Conservation (phyloP, 129 eudicot species). For the Escallonia rubra region DNA sequence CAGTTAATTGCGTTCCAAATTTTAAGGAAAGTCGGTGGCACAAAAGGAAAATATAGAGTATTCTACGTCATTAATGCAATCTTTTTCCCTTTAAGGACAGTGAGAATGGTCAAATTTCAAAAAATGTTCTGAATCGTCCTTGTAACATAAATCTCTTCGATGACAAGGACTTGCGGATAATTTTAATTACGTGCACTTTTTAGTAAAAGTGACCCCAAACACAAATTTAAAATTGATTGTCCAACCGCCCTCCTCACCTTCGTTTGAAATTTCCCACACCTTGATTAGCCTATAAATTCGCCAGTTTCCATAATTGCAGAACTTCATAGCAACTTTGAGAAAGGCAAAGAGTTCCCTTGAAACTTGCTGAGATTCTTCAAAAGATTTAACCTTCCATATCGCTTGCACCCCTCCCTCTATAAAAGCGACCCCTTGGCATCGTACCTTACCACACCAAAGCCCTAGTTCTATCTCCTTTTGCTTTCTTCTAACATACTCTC, state of each 20-base stretch:
- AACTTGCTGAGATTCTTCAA: background rate
- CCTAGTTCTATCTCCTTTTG: background rate
- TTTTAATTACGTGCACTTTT: background rate
- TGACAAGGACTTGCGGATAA: slow-evolving; percentile 18
- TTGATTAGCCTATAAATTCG: slow-evolving; percentile 24
- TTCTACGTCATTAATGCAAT: too few relatives aligned
- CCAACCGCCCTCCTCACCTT: slow-evolving; percentile 7
- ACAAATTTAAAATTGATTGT: background rate
- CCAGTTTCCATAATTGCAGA: background rate
- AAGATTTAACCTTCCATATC: background rate
- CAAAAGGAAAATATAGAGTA: too few relatives aligned
- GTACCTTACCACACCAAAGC: background rate
- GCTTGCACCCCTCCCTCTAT: background rate
- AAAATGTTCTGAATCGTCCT: too few relatives aligned
- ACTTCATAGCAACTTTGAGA: background rate
- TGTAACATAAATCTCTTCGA: background rate
- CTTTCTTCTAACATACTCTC: background rate
- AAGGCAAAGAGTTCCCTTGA: background rate
- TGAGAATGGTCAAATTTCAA: too few relatives aligned
- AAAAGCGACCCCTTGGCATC: background rate
- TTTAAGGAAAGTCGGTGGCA: too few relatives aligned
- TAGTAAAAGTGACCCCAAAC: slow-evolving; percentile 1
- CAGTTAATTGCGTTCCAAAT: too few relatives aligned
- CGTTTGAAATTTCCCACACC: slow-evolving; percentile 18
- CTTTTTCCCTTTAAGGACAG: too few relatives aligned